Evolutionary conservation across 257 asterid species (phyloP).

Genomic region (Mitragyna speciosa): DNA sequence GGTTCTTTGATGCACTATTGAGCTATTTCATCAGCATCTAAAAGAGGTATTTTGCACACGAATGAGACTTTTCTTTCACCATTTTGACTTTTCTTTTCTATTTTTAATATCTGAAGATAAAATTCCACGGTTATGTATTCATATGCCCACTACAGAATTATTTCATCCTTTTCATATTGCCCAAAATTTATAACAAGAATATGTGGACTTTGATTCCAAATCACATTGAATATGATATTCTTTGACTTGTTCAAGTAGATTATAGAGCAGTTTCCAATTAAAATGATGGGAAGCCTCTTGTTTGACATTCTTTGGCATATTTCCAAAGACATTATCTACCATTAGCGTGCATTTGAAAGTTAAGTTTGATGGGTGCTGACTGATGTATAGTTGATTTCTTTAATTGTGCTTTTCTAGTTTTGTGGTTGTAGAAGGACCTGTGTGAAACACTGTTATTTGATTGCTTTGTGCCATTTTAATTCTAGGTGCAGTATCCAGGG

Average conservation of each 20-base stretch:
- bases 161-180: background rate
- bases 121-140: background rate
- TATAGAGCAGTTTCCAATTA: background rate
- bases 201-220: background rate
- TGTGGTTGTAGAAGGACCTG: slow-evolving; percentile 12
- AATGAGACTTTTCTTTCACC: background rate
- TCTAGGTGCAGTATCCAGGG: slow-evolving; percentile 95
- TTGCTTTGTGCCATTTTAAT: slow-evolving; percentile 17
- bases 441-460: background rate
- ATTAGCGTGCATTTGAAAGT: background rate
- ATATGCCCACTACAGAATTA: background rate
- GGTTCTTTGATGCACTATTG: background rate
- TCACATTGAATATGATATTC: background rate
- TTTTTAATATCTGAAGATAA: background rate
- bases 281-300: background rate
- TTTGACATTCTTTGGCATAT: background rate
- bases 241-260: background rate
- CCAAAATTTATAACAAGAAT: background rate
- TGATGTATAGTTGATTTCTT: background rate
- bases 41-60: background rate
- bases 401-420: slow-evolving; percentile 11
- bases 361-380: background rate
- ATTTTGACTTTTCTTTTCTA: background rate
- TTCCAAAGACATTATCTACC: background rate
- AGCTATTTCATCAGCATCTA: background rate